Evolutionary conservation across 2,329 filamentous ascomycete species (phyloP), one percentile per base, ranked within the genome.

Genomic region (Clarireedia paspali): DNA sequence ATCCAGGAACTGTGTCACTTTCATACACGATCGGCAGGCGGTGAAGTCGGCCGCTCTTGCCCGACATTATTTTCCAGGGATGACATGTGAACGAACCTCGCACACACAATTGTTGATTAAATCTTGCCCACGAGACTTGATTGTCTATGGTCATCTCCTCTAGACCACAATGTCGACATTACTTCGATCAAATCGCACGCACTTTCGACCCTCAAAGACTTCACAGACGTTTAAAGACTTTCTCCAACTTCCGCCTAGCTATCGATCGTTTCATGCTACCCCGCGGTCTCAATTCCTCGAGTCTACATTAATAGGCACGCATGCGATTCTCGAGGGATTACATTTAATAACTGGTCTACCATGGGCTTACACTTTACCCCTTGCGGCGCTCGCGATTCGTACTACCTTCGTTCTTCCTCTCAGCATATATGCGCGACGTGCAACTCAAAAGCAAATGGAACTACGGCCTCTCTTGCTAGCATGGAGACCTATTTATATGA

Each of bases 351-450:
- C 72, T 15, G 70, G 73, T 45, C 70, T 83, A 2, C 73, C 80
- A 54, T 84, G 81, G 81, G 76, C 70, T 6, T 70, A 72, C 12
- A 75, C 77, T 20, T 74, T 84, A 44, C 81, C 81, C 4, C 67
- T 81, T 53, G 73, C 78, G 4, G 80, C 81, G 3, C 63, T 83
- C 42, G 50, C 76, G 15, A 70, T 82, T 2, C 77, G 81, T 48
- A 71, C 68, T 17, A 55, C 71, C 6, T 66, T 82, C 50, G 72
- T 76, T 44, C 68, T 78, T 9, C 77, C 78, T 3, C 57, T 79
- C 10, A 67, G 76, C 42, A 66, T 77, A 44, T 76, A 73, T 60
- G 58, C 71, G 57, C 69, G 75, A 62, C 61, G 66, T 53, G 66
- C 67, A 57, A 69, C 62, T 59, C 70, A 64, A 63, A 73, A 73